phyloP scores from a whole-genome alignment of 2,329 filamentous ascomycete species.

The Alternaria burnsii region DNA sequence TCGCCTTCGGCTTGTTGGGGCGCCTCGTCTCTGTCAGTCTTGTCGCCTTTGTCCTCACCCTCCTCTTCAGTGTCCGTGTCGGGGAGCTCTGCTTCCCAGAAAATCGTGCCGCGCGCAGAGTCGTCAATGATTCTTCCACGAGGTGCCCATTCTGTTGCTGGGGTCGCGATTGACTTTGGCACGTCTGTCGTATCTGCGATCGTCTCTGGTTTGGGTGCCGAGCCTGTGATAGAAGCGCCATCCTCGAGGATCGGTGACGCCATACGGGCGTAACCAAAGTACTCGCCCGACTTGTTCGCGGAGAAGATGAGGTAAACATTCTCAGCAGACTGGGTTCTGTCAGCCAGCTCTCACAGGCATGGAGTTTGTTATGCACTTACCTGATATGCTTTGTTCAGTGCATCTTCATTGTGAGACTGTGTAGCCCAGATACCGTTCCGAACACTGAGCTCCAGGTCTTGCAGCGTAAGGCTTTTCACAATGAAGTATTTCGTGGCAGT shows the following conservation, averaged over 20 bases:
- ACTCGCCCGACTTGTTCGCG: conserved; percentile 96
- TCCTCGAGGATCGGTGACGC: conserved; percentile 82
- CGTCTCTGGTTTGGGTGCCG: conserved; percentile 70
- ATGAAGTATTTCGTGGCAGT: conserved; percentile 82
- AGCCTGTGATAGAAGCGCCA: conserved; percentile 52
- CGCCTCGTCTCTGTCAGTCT: conserved; percentile 47
- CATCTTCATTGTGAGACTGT: conserved; percentile 89
- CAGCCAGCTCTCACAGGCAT: conserved; percentile 10
- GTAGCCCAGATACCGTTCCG: conserved; percentile 91
- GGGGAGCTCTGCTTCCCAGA: conserved; percentile 84
- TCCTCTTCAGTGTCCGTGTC: conserved; percentile 59
- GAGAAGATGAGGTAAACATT: conserved; percentile 94
- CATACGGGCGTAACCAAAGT: conserved; percentile 96
- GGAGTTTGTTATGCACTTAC: conserved; percentile 57
- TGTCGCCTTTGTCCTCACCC: conserved; percentile 58
- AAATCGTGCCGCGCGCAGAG: conserved; percentile 91
- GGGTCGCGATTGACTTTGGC: conserved; percentile 80
- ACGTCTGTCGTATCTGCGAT: conserved; percentile 67
- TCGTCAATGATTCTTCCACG: conserved; percentile 91
- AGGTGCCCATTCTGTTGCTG: conserved; percentile 79
- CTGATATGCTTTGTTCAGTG: conserved; percentile 82
- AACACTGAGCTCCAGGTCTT: conserved; percentile 90
- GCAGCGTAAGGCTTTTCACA: conserved; percentile 88
- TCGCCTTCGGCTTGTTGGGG: conserved; percentile 47
- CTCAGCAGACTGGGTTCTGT: conserved; percentile 69